Conservation (phyloP, 805 yeast species). For the Tetrapisispora taiwanensis region DNA sequence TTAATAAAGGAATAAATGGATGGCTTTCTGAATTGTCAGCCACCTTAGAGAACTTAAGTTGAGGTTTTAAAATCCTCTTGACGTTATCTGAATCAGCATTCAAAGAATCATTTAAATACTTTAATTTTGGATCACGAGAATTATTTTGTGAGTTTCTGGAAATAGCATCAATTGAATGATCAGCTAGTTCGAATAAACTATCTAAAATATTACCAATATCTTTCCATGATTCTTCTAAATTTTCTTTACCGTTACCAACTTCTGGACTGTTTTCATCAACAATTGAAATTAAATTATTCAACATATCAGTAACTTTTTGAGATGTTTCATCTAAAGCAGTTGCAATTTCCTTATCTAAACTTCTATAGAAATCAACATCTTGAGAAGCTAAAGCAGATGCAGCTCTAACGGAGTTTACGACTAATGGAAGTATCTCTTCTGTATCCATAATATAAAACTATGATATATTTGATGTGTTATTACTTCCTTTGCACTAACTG, state of each 20-base stretch:
- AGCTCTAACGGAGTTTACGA: conserved; percentile 44
- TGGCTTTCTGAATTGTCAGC: conserved; percentile 57
- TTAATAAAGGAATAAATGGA: conserved; percentile 72
- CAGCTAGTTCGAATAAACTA: conserved; percentile 63
- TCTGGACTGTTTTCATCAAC: conserved; percentile 27
- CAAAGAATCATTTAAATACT: conserved; percentile 42
- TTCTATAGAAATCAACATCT: conserved; percentile 67
- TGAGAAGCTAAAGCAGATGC: conserved; percentile 64
- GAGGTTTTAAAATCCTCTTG: conserved; percentile 54
- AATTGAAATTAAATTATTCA: conserved; percentile 37
- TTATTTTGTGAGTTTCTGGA: conserved; percentile 17
- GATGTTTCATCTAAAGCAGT: conserved; percentile 34
- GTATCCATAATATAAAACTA: not conserved
- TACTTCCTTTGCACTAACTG: too few relatives aligned
- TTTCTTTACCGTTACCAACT: conserved; percentile 32
- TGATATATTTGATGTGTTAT: too few relatives aligned
- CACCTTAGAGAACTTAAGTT: conserved; percentile 42
- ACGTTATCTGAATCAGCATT: conserved; percentile 11
- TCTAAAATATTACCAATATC: conserved; percentile 56
- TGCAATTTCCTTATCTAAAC: conserved; percentile 44
- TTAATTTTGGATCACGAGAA: conserved; percentile 19
- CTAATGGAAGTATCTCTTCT: conserved; percentile 6
- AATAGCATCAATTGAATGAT: conserved; percentile 48
- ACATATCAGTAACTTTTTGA: conserved; percentile 33
- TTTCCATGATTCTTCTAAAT: conserved; percentile 48